Conservation (phyloP, 2,329 filamentous ascomycete genomes). For the Trichoderma sp. region DNA sequence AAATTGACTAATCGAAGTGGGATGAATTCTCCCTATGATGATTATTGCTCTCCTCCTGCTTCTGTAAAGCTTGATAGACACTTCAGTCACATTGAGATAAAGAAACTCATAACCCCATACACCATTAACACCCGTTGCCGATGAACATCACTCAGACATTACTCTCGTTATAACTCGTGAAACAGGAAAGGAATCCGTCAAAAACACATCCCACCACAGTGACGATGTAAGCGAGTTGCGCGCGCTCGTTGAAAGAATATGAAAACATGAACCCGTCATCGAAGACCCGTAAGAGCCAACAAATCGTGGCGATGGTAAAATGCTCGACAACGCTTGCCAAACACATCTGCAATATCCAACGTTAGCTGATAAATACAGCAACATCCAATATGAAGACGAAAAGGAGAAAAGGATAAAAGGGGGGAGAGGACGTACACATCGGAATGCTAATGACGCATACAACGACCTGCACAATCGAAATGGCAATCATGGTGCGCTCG, state of each 20-base stretch:
- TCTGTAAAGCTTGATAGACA: background rate
- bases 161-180: background rate
- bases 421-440: constrained; percentile 66
- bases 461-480: constrained; percentile 75
- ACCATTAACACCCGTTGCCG: background rate
- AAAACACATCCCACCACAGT: background rate
- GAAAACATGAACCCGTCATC: constrained; percentile 31
- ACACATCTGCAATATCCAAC: constrained; percentile 60
- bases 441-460: constrained; percentile 76
- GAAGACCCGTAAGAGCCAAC: constrained; percentile 47
- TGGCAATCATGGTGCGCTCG: constrained; percentile 64
- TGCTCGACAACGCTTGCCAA: constrained; percentile 74
- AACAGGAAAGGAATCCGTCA: background rate
- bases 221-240: no score
- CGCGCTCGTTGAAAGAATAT: background rate
- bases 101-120: background rate
- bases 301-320: constrained; percentile 78
- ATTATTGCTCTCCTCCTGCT: background rate
- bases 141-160: constrained; percentile 18
- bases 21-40: background rate
- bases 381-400: background rate
- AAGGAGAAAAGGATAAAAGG: no score
- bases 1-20: background rate
- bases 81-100: background rate
- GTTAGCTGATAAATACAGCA: background rate